Evolutionary conservation across 2,329 filamentous ascomycete genomes (phyloP).

Genomic region (Drechslerella dactyloides): DNA sequence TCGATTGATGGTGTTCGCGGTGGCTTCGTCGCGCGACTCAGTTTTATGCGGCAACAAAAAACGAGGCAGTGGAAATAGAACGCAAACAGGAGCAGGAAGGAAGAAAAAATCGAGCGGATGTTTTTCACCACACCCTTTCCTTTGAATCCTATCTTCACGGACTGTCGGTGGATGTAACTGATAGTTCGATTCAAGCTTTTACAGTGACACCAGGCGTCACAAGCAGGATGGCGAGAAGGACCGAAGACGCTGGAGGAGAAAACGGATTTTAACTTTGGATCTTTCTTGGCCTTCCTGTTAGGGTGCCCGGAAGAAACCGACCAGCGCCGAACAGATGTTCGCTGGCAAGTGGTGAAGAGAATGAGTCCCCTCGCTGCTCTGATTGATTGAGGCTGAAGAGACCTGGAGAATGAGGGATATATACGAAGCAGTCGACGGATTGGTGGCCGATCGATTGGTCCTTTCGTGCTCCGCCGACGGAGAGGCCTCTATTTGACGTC

Average conservation of each 20-base stretch:
- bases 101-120: constrained; percentile 43
- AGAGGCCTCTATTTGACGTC: constrained; percentile 17
- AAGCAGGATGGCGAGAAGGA: constrained; percentile 17
- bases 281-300: constrained; percentile 33
- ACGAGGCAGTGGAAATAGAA: constrained; percentile 21
- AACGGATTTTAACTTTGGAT: constrained; percentile 21
- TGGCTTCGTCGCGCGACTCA: constrained; percentile 21
- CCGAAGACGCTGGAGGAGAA: constrained; percentile 13
- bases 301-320: constrained; percentile 47
- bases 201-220: constrained; percentile 38
- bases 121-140: constrained; percentile 17
- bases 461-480: not conserved
- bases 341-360: constrained; percentile 15
- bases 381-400: constrained; percentile 3
- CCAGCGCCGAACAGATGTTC: constrained; percentile 19
- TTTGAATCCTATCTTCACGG: constrained; percentile 23
- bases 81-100: constrained; percentile 13
- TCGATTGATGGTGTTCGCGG: constrained; percentile 10
- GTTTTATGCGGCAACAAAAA: constrained; percentile 12
- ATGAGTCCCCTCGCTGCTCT: not conserved
- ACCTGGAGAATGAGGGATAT: not conserved
- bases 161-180: constrained; percentile 22
- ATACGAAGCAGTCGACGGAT: not conserved
- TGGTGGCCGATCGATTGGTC: not conserved
- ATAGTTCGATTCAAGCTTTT: constrained; percentile 16